These are phyloP conservation scores for Starmera amethionina DNA, from an alignment of 805 yeast genomes.

Conservation along the genomic window DNA sequence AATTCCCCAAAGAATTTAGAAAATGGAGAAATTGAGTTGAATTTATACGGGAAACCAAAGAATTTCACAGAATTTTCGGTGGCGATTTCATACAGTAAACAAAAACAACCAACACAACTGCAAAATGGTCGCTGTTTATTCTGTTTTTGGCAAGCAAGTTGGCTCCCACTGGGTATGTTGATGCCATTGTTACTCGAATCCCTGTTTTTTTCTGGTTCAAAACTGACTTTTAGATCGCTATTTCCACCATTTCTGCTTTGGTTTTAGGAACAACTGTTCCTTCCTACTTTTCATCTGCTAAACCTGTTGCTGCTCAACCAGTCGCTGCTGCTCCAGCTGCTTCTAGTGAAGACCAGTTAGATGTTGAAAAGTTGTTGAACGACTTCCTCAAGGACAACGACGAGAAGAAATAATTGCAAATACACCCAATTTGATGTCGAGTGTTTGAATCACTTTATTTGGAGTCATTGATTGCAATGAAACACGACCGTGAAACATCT, in stretches of 20 bases:
- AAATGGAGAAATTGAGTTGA: too few species aligned
- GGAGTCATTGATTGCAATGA: too few species aligned
- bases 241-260: conserved; percentile 22
- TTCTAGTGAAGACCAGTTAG: conserved; percentile 18
- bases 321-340: conserved; percentile 14
- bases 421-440: too few species aligned
- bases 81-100: too few species aligned
- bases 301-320: conserved; percentile 15
- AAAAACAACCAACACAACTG: neutral
- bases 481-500: too few species aligned
- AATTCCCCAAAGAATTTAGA: too few species aligned
- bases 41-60: neutral
- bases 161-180: conserved; percentile 20
- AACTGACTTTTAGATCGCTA: conserved; percentile 15
- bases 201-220: conserved; percentile 2
- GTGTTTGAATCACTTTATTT: too few species aligned
- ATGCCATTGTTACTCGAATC: neutral
- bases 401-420: neutral
- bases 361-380: conserved; percentile 23
- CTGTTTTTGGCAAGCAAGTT: conserved; percentile 18
- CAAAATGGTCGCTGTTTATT: conserved; percentile 19
- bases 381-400: neutral
- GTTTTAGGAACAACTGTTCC: conserved; percentile 21
- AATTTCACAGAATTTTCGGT: neutral
- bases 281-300: conserved; percentile 11